Conservation (phyloP, 352 stramenopile genomes). For the Pythium inflatum region DNA sequence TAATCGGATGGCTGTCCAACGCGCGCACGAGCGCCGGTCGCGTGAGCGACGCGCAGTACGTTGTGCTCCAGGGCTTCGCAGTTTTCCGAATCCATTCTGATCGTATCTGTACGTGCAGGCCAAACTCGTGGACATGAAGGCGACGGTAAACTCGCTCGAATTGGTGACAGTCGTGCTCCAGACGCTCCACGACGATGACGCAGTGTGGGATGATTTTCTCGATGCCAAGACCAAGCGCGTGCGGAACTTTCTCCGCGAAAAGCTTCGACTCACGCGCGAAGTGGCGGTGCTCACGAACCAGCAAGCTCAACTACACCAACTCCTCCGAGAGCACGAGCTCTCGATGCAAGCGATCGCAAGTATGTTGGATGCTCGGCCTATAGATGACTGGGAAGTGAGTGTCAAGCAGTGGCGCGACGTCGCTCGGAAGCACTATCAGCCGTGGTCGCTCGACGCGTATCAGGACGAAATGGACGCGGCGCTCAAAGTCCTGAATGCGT, state of each 20-base stretch:
- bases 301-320: neutral
- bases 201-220: constrained; percentile 16
- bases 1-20: neutral
- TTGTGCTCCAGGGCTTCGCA: neutral
- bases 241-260: neutral
- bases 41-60: neutral
- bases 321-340: constrained; percentile 12
- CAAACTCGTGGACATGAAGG: too few species aligned
- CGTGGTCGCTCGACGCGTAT: neutral
- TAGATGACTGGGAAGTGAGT: constrained; percentile 2
- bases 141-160: too few species aligned
- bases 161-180: neutral
- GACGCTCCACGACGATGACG: neutral
- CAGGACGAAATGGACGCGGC: neutral
- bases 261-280: neutral
- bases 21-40: neutral
- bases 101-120: too few species aligned
- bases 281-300: too few species aligned
- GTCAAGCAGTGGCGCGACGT: constrained; percentile 3
- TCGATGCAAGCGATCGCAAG: neutral
- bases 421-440: neutral
- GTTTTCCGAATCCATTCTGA: too few species aligned
- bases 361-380: neutral
- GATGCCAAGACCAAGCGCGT: constrained; percentile 3
- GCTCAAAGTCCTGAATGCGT: constrained; percentile 4